Base-by-base conservation (phyloP, 495 filamentous ascomycete genomes). In the Xylaria scruposa region DNA sequence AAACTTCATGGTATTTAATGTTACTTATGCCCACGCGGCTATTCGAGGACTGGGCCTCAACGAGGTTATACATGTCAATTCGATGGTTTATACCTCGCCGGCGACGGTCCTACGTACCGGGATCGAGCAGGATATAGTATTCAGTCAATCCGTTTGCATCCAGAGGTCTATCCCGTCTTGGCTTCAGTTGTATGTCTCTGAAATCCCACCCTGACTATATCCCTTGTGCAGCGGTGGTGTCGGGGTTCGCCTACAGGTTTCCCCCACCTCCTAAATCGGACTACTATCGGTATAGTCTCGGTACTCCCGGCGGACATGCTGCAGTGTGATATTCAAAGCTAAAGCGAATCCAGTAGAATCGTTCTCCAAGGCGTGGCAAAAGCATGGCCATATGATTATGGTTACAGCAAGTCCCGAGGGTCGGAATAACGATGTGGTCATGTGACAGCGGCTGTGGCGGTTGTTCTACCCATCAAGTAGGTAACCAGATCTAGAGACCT, bases 391-490 rank as follows among this genome's bases (percentile, higher is more conserved):
- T 26, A 31, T 53, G 46, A 67, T 63, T 46, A 21, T 47, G 15
- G 38, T 9, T 47, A 38, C 40, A 31, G 61, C 12, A 44, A 40
- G 9, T 47, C 40, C 40, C 3, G 40, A 65, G 38, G 13, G n/a
- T 4, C 26, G 38, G 4, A 24, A 40, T 10, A 15, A 24, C 5
- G 13, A 15, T 6, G 10, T 44, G 31, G 31, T 67, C 63, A 67
- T 67, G 63, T 67, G 63, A 67, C 31, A 5, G 63, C 40, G 31
- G 31, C 19, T 53, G n/a, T 29, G 8, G 63, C 63, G 63, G 63
- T 3, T 53, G 49, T 38, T 38, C 12, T 19, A 49, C 36, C 61
- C 38, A 62, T 24, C n/a, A 42, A 42, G 36, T 42, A 56, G 24
- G 29, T 56, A 31, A 56, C 13, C 26, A 13, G 10, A 29, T 31